Evolutionary conservation across 495 filamentous ascomycete species (phyloP).

Genomic region (Durotheca rogersii): DNA sequence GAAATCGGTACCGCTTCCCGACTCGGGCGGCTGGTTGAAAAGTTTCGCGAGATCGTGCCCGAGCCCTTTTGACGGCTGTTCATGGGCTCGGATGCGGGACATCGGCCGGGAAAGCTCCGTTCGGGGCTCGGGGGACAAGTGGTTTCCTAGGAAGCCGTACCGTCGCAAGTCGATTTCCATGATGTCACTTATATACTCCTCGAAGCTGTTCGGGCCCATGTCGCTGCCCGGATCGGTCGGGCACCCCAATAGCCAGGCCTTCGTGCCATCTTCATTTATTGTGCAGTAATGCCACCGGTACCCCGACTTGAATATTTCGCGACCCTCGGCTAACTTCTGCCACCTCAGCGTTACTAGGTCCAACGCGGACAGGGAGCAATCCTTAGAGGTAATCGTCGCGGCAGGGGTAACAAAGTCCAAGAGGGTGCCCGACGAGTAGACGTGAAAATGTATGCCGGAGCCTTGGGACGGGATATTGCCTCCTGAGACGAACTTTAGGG

Average conservation of each 20-base stretch:
- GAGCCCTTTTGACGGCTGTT: constrained; percentile 63
- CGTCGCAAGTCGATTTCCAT: constrained; percentile 82
- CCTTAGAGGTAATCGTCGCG: constrained; percentile 74
- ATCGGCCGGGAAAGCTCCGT: constrained; percentile 56
- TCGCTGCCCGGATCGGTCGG: constrained; percentile 63
- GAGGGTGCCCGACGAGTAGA: constrained; percentile 88
- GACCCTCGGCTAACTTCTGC: constrained; percentile 90
- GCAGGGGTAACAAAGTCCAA: constrained; percentile 93
- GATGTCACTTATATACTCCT: constrained; percentile 92
- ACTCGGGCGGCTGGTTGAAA: constrained; percentile 80
- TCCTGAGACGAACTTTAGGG: constrained; percentile 84
- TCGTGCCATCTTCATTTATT: constrained; percentile 87
- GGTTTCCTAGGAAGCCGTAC: constrained; percentile 84
- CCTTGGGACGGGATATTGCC: constrained; percentile 83
- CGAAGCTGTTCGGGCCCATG: constrained; percentile 57
- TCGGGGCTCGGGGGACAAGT: constrained; percentile 59
- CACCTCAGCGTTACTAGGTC: constrained; percentile 84
- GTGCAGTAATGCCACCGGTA: constrained; percentile 98
- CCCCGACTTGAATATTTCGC: constrained; percentile 81
- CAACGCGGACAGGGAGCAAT: constrained; percentile 85
- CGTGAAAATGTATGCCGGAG: constrained; percentile 89
- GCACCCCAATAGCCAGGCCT: constrained; percentile 94
- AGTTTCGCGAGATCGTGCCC: constrained; percentile 77
- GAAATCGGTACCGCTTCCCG: constrained; percentile 81
- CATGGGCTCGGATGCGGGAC: constrained; percentile 40